Base-by-base conservation (phyloP, 805 yeast species). In the Zygosaccharomyces bailii region DNA sequence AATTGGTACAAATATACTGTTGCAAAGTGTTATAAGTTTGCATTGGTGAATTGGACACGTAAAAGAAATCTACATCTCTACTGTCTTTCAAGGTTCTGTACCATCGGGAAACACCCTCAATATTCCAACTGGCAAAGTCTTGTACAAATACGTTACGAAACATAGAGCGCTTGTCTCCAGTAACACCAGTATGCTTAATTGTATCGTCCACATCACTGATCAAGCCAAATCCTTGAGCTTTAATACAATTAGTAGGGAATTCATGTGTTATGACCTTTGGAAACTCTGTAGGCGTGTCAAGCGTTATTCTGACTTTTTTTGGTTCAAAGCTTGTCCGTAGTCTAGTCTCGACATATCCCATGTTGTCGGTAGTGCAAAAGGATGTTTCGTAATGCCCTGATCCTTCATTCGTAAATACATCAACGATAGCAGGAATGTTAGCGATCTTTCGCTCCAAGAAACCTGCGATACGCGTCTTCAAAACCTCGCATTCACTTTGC, bases 121-220 rank as follows among this genome's bases (percentile, higher is more conserved):
- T 77, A 39, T 72, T 74, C 79, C 95, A 83, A n/a, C 75, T 77
- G 4, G 72, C 64, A 42, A 78, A 78, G 33, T 80, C 82, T 36
- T 78, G 79, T 2, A 85, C 75, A 46, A 93, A 79, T 0, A 89
- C 82, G 57, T 85, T 90, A 47, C 84, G 73, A 65, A 93, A 80
- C 52, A 91, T 72, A 31, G 85, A 87, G 46, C 95, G 73, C 65
- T 87, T 89, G 49, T 90, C 95, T 1, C 91, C 91, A 25, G 86
- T 74, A 0, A 93, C 91, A 2, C 98, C 98, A 0, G 99, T 89
- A 33, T 79, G 72, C 57, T 93, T 85, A 27, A 91, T 81, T 0
- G 99, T 93, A 60, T 93, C 99, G 61, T 93, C 99, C 33, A 93
- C 82, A 63, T 93, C 99, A 56, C 90, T 82, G 17, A 93, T 89